phyloP scores from a whole-genome alignment of 495 filamentous ascomycete genomes.

The Patellaria atrata region DNA sequence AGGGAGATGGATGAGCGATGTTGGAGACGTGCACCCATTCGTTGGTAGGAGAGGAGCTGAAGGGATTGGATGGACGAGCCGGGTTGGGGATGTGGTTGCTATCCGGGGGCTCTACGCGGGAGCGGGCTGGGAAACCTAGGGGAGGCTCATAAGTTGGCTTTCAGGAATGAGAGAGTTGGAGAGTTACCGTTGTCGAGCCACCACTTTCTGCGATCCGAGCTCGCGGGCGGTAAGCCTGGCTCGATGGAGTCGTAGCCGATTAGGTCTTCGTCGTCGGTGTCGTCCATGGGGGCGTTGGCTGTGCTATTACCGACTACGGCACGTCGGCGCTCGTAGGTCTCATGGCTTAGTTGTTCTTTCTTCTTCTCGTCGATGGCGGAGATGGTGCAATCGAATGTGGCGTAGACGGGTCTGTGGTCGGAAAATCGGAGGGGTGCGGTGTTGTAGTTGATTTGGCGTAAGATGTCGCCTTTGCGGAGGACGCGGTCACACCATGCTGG shows the following conservation, averaged over 20 bases:
- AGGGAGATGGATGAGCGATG: conserved; percentile 3
- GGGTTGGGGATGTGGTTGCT: conserved; percentile 50
- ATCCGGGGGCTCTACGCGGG: conserved; percentile 48
- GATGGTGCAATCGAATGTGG: conserved; percentile 69
- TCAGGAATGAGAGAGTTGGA: conserved; percentile 2
- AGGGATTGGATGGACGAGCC: conserved; percentile 68
- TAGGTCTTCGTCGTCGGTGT: conserved; percentile 60
- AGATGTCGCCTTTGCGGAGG: conserved; percentile 65
- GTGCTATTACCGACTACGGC: conserved; percentile 36
- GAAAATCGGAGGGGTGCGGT: conserved; percentile 70
- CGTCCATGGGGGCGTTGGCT: conserved; percentile 28
- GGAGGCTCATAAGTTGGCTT: conserved; percentile 11
- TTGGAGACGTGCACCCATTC: conserved; percentile 58
- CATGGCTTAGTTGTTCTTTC: conserved; percentile 52
- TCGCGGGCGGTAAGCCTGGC: conserved; percentile 71
- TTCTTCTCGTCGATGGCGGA: conserved; percentile 59
- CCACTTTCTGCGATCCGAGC: conserved; percentile 83
- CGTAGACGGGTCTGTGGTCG: conserved; percentile 87
- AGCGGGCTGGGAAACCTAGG: conserved; percentile 57
- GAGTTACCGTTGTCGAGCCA: conserved; percentile 68
- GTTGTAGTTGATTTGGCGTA: conserved; percentile 70
- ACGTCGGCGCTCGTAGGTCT: conserved; percentile 57
- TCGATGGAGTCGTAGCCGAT: conserved; percentile 62
- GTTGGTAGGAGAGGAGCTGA: conserved; percentile 46
- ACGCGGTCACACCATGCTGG: conserved; percentile 97